A percentile compares a stretch with the other conserved stretches of the same genome.
Conservation (phyloP, 768 basidiomycete genomes). For the Asterophora parasitica region DNA sequence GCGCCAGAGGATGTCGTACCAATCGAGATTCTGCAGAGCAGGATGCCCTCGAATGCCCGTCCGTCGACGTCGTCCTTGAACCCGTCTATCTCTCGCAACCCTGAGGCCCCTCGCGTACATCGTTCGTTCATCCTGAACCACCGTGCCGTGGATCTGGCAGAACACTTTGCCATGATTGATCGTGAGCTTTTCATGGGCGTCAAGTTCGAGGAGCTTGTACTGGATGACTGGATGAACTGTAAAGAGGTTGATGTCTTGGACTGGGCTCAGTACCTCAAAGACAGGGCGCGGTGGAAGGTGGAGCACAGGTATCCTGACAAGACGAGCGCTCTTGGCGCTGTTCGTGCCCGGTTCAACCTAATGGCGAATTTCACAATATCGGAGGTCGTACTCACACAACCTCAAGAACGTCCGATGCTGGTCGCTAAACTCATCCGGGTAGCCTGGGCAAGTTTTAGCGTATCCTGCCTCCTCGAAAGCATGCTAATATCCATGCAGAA, state of each 20-base stretch:
- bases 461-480: background rate
- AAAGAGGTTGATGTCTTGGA: conserved; percentile 70
- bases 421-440: conserved; percentile 80
- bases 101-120: conserved; percentile 41
- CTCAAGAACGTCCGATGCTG: conserved; percentile 56
- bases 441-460: conserved; percentile 61
- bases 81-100: conserved; percentile 26
- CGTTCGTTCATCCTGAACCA: conserved; percentile 69
- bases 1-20: conserved; percentile 60
- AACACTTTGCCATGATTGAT: conserved; percentile 85
- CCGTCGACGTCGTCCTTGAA: conserved; percentile 18
- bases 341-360: conserved; percentile 81
- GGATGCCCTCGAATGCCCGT: conserved; percentile 32
- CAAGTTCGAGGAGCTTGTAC: conserved; percentile 85
- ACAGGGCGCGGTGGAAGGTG: conserved; percentile 62
- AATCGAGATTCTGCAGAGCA: conserved; percentile 58
- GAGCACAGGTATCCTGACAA: conserved; percentile 54
- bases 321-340: conserved; percentile 66
- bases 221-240: conserved; percentile 62
- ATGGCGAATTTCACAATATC: conserved; percentile 76
- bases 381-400: conserved; percentile 75
- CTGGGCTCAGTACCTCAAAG: conserved; percentile 80
- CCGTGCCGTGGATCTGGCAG: conserved; percentile 58
- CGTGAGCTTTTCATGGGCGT: conserved; percentile 80
- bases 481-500: conserved; percentile 44